Evolutionary conservation across 1,139 yeast species (phyloP), one percentile per base, ranked within the genome.

Genomic region (Protomyces macrosporus): DNA sequence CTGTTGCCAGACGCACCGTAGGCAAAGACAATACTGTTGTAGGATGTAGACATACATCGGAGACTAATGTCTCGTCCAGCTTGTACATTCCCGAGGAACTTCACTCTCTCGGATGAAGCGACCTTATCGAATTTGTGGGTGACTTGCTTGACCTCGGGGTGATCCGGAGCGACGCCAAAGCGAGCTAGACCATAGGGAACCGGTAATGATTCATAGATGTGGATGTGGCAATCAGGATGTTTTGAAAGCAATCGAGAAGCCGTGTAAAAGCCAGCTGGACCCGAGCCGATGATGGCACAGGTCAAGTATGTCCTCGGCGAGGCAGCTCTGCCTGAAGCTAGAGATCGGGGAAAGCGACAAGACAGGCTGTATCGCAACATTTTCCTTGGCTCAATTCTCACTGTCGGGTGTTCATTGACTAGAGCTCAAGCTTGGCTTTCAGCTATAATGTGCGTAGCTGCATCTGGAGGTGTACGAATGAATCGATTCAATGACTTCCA

Each of bases 141-240:
- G 66, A 80, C 78, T 65, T 75, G 90, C 90, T 93, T 93, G 45
- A 93, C 98, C 72, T 93, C 98, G 0, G 97, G 97, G 74, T 93
- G 98, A 75, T 93, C 99, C 1, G 99, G 99, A 0, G 98, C 98
- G n/a, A 93, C 98, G 0, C 99, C 99, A 72, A 84, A 91, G 53
- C 99, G 76, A 57, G 93, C 85, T 45, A 93, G 78, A 0, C 99
- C 99, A 75, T 82, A 93, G 0, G 98, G 98, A 2, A 91, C 85
- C 0, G 98, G 97, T 45, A 87, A 77, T 66, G 84, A 80, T 71
- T 93, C 99, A 77, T 85, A 90, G 68, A 83, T 74, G 65, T 77
- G 79, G 3, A 79, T 72, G 60, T 66, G 68, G 51, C 68, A 72
- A 65, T 68, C 69, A 9, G 78, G 75, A 12, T 77, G 70, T 65